Evolutionary conservation across 352 stramenopile genomes (phyloP), one percentile per base, ranked within the genome.

Genomic region (Phytophthora pistaciae): DNA sequence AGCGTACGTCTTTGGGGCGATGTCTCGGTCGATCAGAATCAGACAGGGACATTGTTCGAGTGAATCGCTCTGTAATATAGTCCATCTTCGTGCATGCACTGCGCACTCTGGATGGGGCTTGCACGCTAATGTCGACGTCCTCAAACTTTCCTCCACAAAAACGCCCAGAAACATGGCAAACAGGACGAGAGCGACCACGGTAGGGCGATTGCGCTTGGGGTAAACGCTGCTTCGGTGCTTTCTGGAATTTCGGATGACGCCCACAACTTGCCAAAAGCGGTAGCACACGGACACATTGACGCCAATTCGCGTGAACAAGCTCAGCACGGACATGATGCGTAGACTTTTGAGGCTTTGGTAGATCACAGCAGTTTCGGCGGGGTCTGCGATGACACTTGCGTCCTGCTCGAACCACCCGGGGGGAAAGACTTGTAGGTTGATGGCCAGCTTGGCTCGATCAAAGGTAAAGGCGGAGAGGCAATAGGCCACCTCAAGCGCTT

Each of bases 401-500:
- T 36, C 14, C 23, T 52, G 55, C 8, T 61, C 55, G 21, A 52
- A 61, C 36, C 55, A 38, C 5, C 55, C 55, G 1, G 55, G 14
- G n/a, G 55, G 55, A 36, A 49, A 60, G 9, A 68, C 63, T 25
- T 38, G 70, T 9, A 50, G 42, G 14, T 50, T 81, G 13, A 84
- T 73, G 0, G 57, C 60, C 18, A 76, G 66, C 14, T 69, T 60
- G 1, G 6, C 33, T 0, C 61, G 66, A 46, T 81, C 70, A 38
- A 84, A 77, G 0, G 21, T 74, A 25, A 81, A 81, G 36, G 16
- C 66, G 0, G 49, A 61, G 2, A 73, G n/a, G n/a, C n/a, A n/a
- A n/a, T n/a, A n/a, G n/a, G n/a, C n/a, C n/a, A n/a, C n/a, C n/a
- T n/a, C n/a, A n/a, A n/a, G n/a, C n/a, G n/a, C n/a, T n/a, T n/a